Evolutionary conservation across 805 yeast genomes (phyloP), one percentile per base, ranked within the genome.

Genomic region (Starmerella bacillaris): DNA sequence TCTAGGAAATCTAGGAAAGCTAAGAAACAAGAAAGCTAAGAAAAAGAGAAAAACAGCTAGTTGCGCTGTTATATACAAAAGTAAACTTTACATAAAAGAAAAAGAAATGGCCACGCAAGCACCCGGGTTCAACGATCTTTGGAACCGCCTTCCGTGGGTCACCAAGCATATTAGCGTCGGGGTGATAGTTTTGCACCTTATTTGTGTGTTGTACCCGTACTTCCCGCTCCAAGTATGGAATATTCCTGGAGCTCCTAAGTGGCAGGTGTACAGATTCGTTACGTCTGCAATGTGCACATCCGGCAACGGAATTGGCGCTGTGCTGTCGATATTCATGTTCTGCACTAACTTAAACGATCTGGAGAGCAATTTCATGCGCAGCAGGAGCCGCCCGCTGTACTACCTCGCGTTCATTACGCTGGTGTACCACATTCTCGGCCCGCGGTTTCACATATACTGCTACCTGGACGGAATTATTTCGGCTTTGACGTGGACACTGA

Each of bases 401-500:
- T 54, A 44, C 38, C 26, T 54, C 15, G 14, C 39, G 14, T 43
- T 47, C 34, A 30, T 41, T 9, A 33, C 43, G 14, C 26, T 33
- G 19, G 33, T 44, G 6, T 47, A 51, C 35, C 24, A 43, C 37
- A 40, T 50, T 21, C 35, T 36, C 15, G 47, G 43, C 12, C 44
- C 48, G 11, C 22, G 20, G 17, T 17, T 41, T 18, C 46, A 42
- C 12, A n/a, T 32, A 21, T 40, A 35, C 18, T 43, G 43, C 17
- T 56, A 43, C 38, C 38, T 53, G 20, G 33, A 49, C 6, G 51
- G 55, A n/a, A 31, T 56, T 17, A 31, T 43, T 15, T 38, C 45
- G 35, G 62, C 63, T 2, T 31, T 60, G 34, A 41, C 54, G 3
- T 59, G 57, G 41, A 58, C 63, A 2, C 48, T 58, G 54, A 54